Evolutionary conservation across 2,329 filamentous ascomycete species (phyloP).

Genomic region (Trichoderma arundinaceum): DNA sequence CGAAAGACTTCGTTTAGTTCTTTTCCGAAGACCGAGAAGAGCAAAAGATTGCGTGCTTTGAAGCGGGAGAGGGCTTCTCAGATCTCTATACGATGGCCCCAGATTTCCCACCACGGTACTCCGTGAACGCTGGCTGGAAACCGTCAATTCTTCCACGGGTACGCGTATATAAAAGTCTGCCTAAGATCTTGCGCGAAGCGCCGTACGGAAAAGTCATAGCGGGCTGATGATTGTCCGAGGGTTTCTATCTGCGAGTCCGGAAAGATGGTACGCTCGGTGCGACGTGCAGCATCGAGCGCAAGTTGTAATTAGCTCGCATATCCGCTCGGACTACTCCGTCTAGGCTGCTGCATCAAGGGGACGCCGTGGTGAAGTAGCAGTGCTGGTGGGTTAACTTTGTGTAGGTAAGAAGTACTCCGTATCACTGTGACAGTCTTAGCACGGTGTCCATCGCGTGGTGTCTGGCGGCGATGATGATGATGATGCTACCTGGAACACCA

Average conservation of each 20-base stretch:
- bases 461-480: constrained; percentile 9
- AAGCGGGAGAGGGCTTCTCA: background rate
- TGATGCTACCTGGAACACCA: constrained; percentile 1
- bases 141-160: background rate
- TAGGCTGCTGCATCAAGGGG: constrained; percentile 16
- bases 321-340: constrained; percentile 29
- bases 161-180: background rate
- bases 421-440: background rate
- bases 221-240: constrained; percentile 29
- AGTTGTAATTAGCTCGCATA: constrained; percentile 17
- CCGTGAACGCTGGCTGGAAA: too few relatives aligned
- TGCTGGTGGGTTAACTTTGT: constrained; percentile 1
- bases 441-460: constrained; percentile 18
- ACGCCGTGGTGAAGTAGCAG: constrained; percentile 14
- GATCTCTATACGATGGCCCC: background rate
- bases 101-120: too few relatives aligned
- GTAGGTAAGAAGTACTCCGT: constrained; percentile 9
- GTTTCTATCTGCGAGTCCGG: constrained; percentile 5
- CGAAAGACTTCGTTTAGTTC: constrained; percentile 10
- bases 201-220: background rate
- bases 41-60: background rate
- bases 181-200: background rate
- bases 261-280: constrained; percentile 26
- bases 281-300: constrained; percentile 7
- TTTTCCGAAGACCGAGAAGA: constrained; percentile 20